Conservation (phyloP, 2,329 filamentous ascomycete genomes). For the Elsinoe batatas region DNA sequence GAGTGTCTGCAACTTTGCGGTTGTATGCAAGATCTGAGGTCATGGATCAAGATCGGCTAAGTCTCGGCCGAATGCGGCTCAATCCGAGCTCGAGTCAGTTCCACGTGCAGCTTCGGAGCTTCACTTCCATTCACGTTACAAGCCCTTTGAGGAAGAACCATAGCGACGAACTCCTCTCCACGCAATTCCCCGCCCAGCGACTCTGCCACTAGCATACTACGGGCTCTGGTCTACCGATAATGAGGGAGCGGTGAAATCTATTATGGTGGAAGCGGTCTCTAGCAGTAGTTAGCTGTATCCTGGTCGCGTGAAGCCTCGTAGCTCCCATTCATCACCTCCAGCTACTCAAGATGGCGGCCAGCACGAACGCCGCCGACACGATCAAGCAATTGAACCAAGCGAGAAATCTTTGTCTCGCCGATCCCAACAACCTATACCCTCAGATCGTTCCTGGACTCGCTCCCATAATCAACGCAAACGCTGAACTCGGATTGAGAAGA, state of each 20-base stretch:
- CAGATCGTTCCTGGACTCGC: slow-evolving; percentile 87
- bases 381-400: slow-evolving; percentile 83
- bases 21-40: too few species aligned
- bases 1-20: too few species aligned
- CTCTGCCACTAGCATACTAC: too few species aligned
- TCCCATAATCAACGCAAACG: slow-evolving; percentile 71
- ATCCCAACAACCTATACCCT: slow-evolving; percentile 71
- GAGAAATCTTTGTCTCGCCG: slow-evolving; percentile 76
- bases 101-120: not conserved
- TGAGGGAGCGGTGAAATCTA: not conserved
- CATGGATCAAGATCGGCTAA: not conserved
- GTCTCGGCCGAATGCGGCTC: slow-evolving; percentile 4
- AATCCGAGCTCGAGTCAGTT: not conserved
- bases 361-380: slow-evolving; percentile 47
- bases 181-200: too few species aligned
- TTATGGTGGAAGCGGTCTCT: not conserved
- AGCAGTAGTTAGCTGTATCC: slow-evolving; percentile 12
- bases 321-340: not conserved
- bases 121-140: not conserved
- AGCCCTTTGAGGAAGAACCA: not conserved
- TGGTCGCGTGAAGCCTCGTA: slow-evolving; percentile 12
- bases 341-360: slow-evolving; percentile 21
- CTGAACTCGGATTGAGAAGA: slow-evolving; percentile 72
- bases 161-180: too few species aligned
- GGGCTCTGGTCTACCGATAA: not conserved